A percentile compares a stretch with the other conserved stretches of the same genome.
Evolutionary conservation across 176 grass and related monocot genomes (phyloP).

Genomic region (Triticum timopheevii): DNA sequence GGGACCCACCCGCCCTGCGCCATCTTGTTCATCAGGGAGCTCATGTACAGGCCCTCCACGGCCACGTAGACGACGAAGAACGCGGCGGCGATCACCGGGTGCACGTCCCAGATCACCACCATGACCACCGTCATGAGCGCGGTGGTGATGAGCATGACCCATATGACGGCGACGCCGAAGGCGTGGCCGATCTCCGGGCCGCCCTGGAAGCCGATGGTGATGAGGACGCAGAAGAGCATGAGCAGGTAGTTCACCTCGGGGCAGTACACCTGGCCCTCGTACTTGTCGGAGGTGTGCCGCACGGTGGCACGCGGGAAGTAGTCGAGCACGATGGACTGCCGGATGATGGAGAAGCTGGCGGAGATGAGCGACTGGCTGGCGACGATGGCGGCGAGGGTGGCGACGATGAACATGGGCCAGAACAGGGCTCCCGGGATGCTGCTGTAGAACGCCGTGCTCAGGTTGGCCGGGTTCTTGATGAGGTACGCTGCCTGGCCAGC

Average conservation of each 20-base stretch:
- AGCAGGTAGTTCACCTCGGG: constrained; percentile 62
- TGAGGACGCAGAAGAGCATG: constrained; percentile 48
- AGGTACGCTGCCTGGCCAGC: constrained; percentile 52
- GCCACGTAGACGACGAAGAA: constrained; percentile 29
- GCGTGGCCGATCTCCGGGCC: constrained; percentile 55
- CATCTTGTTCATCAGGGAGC: constrained; percentile 53
- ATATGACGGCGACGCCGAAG: constrained; percentile 56
- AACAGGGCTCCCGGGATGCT: constrained; percentile 39
- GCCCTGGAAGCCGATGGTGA: constrained; percentile 52
- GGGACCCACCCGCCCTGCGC: constrained; percentile 58
- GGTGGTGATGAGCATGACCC: constrained; percentile 64
- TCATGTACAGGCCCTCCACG: constrained; percentile 52
- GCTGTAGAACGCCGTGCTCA: constrained; percentile 67
- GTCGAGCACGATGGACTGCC: constrained; percentile 45
- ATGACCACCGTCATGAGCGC: constrained; percentile 49
- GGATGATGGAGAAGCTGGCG: constrained; percentile 55
- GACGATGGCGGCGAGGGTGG: constrained; percentile 52
- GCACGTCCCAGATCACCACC: constrained; percentile 47
- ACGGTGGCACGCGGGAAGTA: constrained; percentile 49
- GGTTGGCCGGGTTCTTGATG: constrained; percentile 55
- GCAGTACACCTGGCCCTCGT: constrained; percentile 59
- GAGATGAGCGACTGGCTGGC: constrained; percentile 58
- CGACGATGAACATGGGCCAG: constrained; percentile 57
- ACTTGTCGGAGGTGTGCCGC: constrained; percentile 38
- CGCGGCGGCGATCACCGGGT: neutral